Conservation (phyloP, 805 yeast genomes). For the Spathaspora passalidarum region DNA sequence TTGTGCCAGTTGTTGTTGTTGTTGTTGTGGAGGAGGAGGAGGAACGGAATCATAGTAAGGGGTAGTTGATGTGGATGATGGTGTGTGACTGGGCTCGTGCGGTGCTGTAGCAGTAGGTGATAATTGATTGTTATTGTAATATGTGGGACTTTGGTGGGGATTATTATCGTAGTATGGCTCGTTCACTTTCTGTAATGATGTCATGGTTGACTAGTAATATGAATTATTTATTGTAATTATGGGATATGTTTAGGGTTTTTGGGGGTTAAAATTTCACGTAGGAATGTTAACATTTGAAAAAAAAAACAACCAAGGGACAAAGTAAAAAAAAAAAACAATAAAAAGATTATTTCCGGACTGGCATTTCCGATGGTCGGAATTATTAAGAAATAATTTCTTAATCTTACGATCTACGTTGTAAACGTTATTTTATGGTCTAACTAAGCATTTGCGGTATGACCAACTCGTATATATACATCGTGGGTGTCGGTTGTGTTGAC, state of each 20-base stretch:
- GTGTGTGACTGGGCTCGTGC: background rate
- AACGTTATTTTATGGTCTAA: too few relatives aligned
- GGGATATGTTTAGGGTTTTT: background rate
- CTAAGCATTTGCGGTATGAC: too few relatives aligned
- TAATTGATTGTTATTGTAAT: background rate
- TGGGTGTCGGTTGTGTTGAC: too few relatives aligned
- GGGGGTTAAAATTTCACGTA: background rate
- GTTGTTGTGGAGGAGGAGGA: too few relatives aligned
- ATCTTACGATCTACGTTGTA: too few relatives aligned
- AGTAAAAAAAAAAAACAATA: background rate
- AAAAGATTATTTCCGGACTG: background rate
- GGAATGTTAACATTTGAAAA: background rate
- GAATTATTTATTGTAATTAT: background rate
- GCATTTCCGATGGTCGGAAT: background rate
- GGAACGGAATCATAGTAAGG: conserved; percentile 7
- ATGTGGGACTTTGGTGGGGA: conserved; percentile 1
- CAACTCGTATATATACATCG: too few relatives aligned
- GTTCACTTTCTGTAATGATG: conserved; percentile 27
- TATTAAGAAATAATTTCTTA: too few relatives aligned
- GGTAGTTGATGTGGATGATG: background rate
- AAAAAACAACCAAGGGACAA: background rate
- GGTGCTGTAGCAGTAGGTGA: background rate
- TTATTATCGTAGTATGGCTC: conserved; percentile 26
- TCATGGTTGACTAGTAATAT: conserved; percentile 13
- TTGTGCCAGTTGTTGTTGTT: conserved; percentile 5